Conservation (phyloP, 345 rosid species). For the Salix caprea region DNA sequence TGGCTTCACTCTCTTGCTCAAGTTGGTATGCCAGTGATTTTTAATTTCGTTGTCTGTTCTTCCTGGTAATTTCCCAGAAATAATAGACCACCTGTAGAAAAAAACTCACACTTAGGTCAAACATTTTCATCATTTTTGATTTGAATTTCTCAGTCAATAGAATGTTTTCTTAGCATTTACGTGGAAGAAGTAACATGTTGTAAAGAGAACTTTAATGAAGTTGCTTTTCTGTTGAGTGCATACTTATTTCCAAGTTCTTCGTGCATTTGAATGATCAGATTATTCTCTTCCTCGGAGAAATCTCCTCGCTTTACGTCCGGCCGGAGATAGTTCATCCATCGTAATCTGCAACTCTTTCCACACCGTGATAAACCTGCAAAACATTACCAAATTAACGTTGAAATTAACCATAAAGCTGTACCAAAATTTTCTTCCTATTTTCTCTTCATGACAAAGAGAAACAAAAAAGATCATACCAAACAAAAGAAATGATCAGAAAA, state of each 20-base stretch:
- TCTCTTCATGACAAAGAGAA: no score
- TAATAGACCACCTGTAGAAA: conserved; percentile 33
- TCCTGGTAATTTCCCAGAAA: conserved; percentile 30
- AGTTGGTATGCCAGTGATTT: conserved; percentile 33
- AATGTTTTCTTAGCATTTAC: not conserved
- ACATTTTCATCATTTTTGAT: not conserved
- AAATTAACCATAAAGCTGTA: not conserved
- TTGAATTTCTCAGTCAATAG: not conserved
- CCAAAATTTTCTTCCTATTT: not conserved
- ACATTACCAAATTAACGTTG: not conserved
- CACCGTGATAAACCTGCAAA: conserved; percentile 33
- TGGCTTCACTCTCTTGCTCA: conserved; percentile 21
- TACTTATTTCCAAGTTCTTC: conserved; percentile 28
- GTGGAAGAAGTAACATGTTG: not conserved
- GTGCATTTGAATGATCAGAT: conserved; percentile 24
- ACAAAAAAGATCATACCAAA: no score
- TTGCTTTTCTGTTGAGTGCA: not conserved
- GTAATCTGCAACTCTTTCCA: conserved; percentile 45
- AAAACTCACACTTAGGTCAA: not conserved
- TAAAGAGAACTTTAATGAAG: not conserved
- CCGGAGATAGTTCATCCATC: conserved; percentile 42
- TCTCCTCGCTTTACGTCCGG: conserved; percentile 39
- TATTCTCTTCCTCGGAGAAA: conserved; percentile 35
- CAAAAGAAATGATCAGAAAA: not conserved
- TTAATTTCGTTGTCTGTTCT: conserved; percentile 42